Conservation (phyloP, 2,329 filamentous ascomycete species). For the Akanthomyces lecanii region DNA sequence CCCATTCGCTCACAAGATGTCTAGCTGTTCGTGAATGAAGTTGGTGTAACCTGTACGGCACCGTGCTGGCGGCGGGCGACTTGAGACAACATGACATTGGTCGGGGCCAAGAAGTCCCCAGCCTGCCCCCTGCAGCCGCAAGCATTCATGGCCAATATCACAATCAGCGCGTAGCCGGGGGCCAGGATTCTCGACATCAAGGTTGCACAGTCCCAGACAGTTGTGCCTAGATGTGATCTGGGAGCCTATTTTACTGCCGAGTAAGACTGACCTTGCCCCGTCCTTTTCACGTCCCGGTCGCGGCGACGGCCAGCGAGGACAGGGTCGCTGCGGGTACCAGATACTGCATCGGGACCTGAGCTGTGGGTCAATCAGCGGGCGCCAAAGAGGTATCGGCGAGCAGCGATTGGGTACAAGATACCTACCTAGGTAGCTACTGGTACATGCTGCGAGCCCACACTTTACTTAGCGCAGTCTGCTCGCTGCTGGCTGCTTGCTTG, state of each 20-base stretch:
- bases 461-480: no score
- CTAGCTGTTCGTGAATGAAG: background rate
- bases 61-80: background rate
- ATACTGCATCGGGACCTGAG: constrained; percentile 16
- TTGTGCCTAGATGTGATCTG: constrained; percentile 9
- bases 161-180: background rate
- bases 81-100: background rate
- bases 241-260: background rate
- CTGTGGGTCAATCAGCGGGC: constrained; percentile 7
- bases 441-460: no score
- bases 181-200: constrained; percentile 14
- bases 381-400: constrained; percentile 8
- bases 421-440: background rate
- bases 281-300: constrained; percentile 1
- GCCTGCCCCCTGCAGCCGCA: background rate
- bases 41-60: background rate
- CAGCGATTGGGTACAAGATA: constrained; percentile 12
- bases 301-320: background rate
- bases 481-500: no score
- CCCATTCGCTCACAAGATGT: background rate
- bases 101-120: background rate
- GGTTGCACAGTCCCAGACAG: constrained; percentile 7
- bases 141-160: background rate
- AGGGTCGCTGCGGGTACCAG: constrained; percentile 1
- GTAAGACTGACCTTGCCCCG: background rate